Evolutionary conservation across 1,284 basidiomycete genomes (phyloP), one percentile per base, ranked within the genome.

Genomic region (Rhodotorula glutinis): DNA sequence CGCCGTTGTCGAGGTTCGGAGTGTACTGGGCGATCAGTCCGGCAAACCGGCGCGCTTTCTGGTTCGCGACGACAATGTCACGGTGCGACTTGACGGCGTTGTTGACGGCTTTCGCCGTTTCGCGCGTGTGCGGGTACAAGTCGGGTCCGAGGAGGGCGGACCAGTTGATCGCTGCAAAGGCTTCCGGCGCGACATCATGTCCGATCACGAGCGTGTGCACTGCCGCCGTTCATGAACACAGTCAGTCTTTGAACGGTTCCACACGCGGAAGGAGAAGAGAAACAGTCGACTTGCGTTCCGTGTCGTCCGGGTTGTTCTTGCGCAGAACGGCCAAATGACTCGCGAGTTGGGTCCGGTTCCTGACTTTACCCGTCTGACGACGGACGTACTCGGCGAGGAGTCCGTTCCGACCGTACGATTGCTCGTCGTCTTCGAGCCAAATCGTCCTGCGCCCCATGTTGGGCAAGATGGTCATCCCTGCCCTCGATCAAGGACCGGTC

Each of bases 311-410:
- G 27, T 49, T 41, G 43, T 57, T 44, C 53, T 61, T 63, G 51
- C 51, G 52, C 51, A 46, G 25, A 5, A 61, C 53, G 40, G 43
- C 58, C 21, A 56, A 11, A 29, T 67, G 66, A 25, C 43, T 54
- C n/a, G 53, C 47, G 33, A 57, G 23, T 49, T 67, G 52, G 2
- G 41, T 53, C 13, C 51, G 46, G 47, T 63, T 63, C 33, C 62
- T 29, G 53, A 61, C 53, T n/a, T 41, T 57, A 19, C 66, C 66
- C 54, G 66, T 63, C 44, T 58, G 62, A 19, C 66, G 55, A 27
- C 66, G 47, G 23, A 67, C 27, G 62, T 60, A 67, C 54, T 67
- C 66, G 17, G 16, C 19, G 25, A 67, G 44, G 16, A 67, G 55
- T 1, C 58, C 62, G 30, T 57, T 57, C 10, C 66, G 51, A 3